Evolutionary conservation across 2,329 filamentous ascomycete species (phyloP).

Genomic region (Phoma sp.): DNA sequence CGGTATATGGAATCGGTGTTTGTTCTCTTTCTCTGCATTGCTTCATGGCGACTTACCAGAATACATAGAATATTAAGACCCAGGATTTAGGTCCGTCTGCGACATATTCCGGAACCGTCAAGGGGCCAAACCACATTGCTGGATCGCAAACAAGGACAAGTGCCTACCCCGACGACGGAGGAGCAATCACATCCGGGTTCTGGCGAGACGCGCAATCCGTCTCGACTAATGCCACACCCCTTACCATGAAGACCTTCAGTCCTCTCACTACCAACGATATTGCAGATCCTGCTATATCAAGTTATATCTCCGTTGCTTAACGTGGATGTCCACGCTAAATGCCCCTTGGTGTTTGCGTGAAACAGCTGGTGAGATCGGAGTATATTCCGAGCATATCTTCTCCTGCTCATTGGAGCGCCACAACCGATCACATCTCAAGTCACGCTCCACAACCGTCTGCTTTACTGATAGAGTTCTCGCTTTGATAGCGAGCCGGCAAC

Average conservation of each 20-base stretch:
- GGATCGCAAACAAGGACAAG: not conserved
- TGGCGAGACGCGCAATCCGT: not conserved
- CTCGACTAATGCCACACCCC: not conserved
- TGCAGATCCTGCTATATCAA: constrained; percentile 16
- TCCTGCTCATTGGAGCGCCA: constrained; percentile 5
- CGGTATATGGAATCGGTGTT: not conserved
- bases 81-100: not conserved
- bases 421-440: constrained; percentile 7
- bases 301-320: constrained; percentile 12
- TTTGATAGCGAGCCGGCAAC: not conserved
- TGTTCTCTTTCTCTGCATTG: not conserved
- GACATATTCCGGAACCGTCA: not conserved
- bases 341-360: constrained; percentile 1
- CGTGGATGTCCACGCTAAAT: constrained; percentile 1
- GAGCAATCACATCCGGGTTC: not conserved
- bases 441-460: not conserved
- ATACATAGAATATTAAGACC: not conserved
- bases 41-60: not conserved
- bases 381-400: constrained; percentile 3
- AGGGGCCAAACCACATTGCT: not conserved
- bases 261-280: not conserved
- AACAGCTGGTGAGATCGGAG: constrained; percentile 16
- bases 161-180: not conserved
- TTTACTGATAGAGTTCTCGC: constrained; percentile 1
- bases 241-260: not conserved